Percentiles rank a stretch among this genome's conserved stretches.
phyloP scores from a whole-genome alignment of 768 basidiomycete species.

The Mycena galericulata region DNA sequence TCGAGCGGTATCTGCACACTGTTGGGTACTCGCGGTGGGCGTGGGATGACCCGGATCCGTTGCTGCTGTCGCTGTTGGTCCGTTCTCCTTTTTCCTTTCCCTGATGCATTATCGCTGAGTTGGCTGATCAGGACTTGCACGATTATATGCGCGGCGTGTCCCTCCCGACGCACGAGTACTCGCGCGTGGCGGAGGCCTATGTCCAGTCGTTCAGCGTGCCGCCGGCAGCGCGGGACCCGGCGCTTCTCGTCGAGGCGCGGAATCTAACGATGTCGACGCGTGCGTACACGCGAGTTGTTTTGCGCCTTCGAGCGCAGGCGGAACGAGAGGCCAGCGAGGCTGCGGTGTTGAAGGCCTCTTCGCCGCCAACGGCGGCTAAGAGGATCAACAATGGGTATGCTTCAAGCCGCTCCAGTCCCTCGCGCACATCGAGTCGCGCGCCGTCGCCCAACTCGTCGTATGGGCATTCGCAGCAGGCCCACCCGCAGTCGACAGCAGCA shows the following conservation, averaged over 20 bases:
- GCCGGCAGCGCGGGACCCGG: constrained; percentile 55
- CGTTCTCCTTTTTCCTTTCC: constrained; percentile 38
- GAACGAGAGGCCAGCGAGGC: constrained; percentile 61
- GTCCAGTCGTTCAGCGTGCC: constrained; percentile 62
- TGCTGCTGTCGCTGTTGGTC: constrained; percentile 73
- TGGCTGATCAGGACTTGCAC: constrained; percentile 69
- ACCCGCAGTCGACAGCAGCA: constrained; percentile 17
- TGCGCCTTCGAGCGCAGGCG: constrained; percentile 83
- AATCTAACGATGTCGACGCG: constrained; percentile 72
- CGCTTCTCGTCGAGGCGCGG: constrained; percentile 57
- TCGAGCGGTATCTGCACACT: constrained; percentile 76
- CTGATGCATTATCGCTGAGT: neutral
- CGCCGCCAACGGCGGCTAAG: constrained; percentile 31
- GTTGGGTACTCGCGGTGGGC: constrained; percentile 82
- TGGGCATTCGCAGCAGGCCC: constrained; percentile 41
- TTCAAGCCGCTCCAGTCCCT: constrained; percentile 43
- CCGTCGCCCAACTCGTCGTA: constrained; percentile 72
- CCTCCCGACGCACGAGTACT: constrained; percentile 80
- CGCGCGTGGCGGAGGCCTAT: constrained; percentile 67
- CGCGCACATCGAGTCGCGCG: constrained; percentile 69
- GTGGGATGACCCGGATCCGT: constrained; percentile 69
- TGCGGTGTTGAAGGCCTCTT: constrained; percentile 38
- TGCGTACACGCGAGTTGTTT: constrained; percentile 83
- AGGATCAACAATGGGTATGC: constrained; percentile 31
- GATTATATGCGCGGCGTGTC: constrained; percentile 86